Base-by-base conservation (phyloP, 2,329 filamentous ascomycete genomes). In the Neophaeococcomyces aloes region DNA sequence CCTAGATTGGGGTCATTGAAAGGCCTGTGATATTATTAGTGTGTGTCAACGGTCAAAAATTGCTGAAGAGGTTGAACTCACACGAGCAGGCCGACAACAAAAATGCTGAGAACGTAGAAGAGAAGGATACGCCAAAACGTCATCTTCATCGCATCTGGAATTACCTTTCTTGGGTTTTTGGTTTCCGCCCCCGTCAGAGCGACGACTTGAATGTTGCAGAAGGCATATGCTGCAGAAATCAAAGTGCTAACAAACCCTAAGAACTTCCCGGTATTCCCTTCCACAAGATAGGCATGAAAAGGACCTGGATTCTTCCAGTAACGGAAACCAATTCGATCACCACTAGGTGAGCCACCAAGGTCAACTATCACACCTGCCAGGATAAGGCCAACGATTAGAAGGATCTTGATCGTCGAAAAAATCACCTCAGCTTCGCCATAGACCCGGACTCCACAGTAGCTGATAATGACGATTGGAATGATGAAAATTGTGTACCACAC, bases 351-450 rank as follows among this genome's bases (percentile, higher is more conserved):
- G 2, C 82, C 85, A 6, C 85, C 85, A 1, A 89, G 67, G 79
- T 88, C 87, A 48, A 80, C 78, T 51, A 91, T 72, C 57, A 91
- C 84, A 3, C 85, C 88, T 63, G 84, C 84, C 47, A 77, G 54
- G 50, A 86, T 71, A 29, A 87, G 70, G 1, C 75, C 80, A 30
- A 86, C 63, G 43, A 84, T 79, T 29, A 86, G 68, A 1, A 86
- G 53, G 3, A 85, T 72, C 56, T 86, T 86, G 37, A 78, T 79
- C 1, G 81, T 63, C 1, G 83, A 78, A 34, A 78, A 76, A 59
- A 74, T 68, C 57, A 91, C 89, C 57, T 89, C 84, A 2, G 75
- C 74, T 59, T 85, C 80, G 30, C 82, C 81, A 45, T 83, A 86
- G 67, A 72, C 83, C 52, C 78, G 71, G 8, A 86, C 80, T 1